phyloP scores from a whole-genome alignment of 306 rosid species.

The Ormosia emarginata region DNA sequence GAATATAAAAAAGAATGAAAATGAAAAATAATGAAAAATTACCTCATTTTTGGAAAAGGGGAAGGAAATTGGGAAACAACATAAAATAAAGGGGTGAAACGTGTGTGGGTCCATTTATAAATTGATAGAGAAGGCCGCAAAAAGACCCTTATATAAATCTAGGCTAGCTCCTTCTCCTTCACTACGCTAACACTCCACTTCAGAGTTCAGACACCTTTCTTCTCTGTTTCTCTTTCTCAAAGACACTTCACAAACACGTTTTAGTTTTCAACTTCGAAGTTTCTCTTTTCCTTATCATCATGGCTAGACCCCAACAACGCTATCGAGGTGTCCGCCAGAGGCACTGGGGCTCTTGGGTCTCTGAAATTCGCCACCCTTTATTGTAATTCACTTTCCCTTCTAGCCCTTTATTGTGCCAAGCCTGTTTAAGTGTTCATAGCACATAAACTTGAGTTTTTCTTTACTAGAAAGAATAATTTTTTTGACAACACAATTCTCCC shows the following conservation, averaged over 20 bases:
- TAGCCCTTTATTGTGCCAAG: background rate
- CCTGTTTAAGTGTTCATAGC: background rate
- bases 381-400: constrained; percentile 40
- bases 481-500: background rate
- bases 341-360: constrained; percentile 95
- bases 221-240: background rate
- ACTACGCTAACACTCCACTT: constrained; percentile 6
- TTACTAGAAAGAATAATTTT: background rate
- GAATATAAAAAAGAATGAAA: background rate
- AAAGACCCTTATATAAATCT: constrained; percentile 24
- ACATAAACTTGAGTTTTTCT: background rate
- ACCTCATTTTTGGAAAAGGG: background rate
- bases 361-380: constrained; percentile 71
- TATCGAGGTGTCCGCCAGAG: constrained; percentile 78
- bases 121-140: constrained; percentile 17
- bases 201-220: constrained; percentile 20
- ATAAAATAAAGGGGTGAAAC: background rate
- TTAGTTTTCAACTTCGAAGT: background rate
- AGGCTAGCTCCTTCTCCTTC: constrained; percentile 12
- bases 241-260: constrained; percentile 30
- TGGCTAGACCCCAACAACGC: constrained; percentile 75
- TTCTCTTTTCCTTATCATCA: constrained; percentile 16
- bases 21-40: background rate
- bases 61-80: background rate
- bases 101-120: constrained; percentile 18